Conservation (phyloP, 1,284 basidiomycete species). For the Amylostereum chailletii region DNA sequence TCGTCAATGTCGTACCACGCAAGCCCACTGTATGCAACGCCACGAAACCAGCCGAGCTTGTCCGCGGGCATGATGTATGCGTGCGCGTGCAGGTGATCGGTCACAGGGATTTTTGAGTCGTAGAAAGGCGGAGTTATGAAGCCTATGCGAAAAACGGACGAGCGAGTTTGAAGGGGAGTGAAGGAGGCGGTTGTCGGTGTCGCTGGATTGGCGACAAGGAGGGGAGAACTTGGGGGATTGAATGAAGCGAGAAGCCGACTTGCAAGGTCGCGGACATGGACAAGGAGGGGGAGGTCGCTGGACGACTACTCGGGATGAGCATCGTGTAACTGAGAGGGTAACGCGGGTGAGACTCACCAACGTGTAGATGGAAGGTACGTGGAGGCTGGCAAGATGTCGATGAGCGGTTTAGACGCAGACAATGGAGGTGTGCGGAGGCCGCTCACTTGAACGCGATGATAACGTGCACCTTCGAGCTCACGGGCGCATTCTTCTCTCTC, state of each 20-base stretch:
- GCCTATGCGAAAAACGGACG: slow-evolving; percentile 45
- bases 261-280: slow-evolving; percentile 50
- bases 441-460: slow-evolving; percentile 67
- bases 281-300: slow-evolving; percentile 63
- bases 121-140: slow-evolving; percentile 71
- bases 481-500: slow-evolving; percentile 55
- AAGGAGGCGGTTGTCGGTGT: slow-evolving; percentile 14
- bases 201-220: slow-evolving; percentile 17
- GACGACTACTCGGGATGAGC: slow-evolving; percentile 41
- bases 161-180: slow-evolving; percentile 9
- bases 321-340: background rate
- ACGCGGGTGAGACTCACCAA: slow-evolving; percentile 36
- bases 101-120: slow-evolving; percentile 66
- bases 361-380: slow-evolving; percentile 68
- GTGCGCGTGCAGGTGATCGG: slow-evolving; percentile 69
- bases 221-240: slow-evolving; percentile 29
- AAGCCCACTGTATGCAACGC: slow-evolving; percentile 53
- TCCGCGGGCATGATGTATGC: slow-evolving; percentile 59
- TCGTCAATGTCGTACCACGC: slow-evolving; percentile 73
- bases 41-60: slow-evolving; percentile 63
- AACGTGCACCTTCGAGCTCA: slow-evolving; percentile 62
- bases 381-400: slow-evolving; percentile 35
- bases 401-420: background rate
- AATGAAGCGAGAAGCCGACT: slow-evolving; percentile 45
- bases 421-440: slow-evolving; percentile 11